A percentile compares a stretch with the other conserved stretches of the same genome.
Evolutionary conservation across 2,329 filamentous ascomycete species (phyloP).

Genomic region (Alternaria panax): DNA sequence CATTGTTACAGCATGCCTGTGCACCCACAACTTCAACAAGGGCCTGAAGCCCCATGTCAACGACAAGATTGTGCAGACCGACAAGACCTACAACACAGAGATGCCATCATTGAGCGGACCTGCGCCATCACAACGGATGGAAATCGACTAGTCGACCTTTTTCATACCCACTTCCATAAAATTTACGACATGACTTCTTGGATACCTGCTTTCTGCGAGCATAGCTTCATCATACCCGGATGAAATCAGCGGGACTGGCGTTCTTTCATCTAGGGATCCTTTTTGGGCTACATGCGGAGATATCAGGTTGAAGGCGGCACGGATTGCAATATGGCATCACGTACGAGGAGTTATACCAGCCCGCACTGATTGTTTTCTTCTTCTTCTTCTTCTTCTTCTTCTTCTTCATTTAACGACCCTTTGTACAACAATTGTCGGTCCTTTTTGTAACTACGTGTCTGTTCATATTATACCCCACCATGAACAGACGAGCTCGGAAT

Average conservation of each 20-base stretch:
- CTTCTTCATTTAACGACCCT: conserved; percentile 17
- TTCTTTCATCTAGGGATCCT: conserved; percentile 27
- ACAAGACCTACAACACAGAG: conserved; percentile 60
- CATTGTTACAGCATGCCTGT: conserved; percentile 84
- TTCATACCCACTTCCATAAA: conserved; percentile 20
- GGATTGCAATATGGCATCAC: conserved; percentile 12
- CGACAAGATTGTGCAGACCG: conserved; percentile 59
- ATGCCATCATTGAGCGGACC: conserved; percentile 59
- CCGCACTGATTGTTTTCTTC: conserved; percentile 13
- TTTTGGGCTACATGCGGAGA: conserved; percentile 15
- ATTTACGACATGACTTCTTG: conserved; percentile 34
- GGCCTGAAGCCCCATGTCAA: conserved; percentile 88
- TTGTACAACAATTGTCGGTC: conserved; percentile 25
- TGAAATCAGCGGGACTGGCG: conserved; percentile 32
- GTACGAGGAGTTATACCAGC: conserved; percentile 13
- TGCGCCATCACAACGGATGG: conserved; percentile 53
- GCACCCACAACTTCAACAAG: conserved; percentile 87
- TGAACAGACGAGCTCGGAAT: conserved; percentile 26
- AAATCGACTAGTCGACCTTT: conserved; percentile 45
- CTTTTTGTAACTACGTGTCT: conserved; percentile 20
- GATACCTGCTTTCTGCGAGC: conserved; percentile 37
- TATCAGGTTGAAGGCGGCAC: conserved; percentile 8
- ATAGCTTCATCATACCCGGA: conserved; percentile 35
- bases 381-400: conserved; percentile 7
- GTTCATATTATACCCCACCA: conserved; percentile 32